Evolutionary conservation across 805 yeast genomes (phyloP).

Genomic region (Saccharomyces jurei): DNA sequence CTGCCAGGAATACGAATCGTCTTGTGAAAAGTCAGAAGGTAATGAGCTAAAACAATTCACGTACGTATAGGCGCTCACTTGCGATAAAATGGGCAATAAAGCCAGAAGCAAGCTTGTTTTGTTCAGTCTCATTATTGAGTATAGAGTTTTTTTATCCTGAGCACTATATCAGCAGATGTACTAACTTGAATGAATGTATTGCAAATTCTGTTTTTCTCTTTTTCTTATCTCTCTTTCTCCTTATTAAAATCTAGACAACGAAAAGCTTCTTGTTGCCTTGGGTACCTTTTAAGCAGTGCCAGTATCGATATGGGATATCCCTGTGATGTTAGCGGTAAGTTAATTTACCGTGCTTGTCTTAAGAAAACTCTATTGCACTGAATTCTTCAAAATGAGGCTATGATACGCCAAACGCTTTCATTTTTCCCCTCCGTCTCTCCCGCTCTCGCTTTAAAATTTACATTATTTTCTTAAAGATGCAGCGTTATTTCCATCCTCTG

Average conservation of each 20-base stretch:
- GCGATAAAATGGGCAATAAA: neutral
- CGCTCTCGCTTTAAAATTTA: neutral
- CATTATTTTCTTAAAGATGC: neutral
- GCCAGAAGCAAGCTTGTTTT: neutral
- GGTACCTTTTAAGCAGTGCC: neutral
- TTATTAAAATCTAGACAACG: neutral
- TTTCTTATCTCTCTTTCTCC: neutral
- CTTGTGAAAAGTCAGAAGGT: conserved; percentile 23
- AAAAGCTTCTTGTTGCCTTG: neutral
- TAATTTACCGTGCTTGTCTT: neutral
- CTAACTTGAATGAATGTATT: neutral
- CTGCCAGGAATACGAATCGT: conserved; percentile 21
- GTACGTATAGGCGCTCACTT: conserved; percentile 11
- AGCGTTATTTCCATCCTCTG: neutral
- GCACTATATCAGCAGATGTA: neutral
- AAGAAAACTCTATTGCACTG: neutral
- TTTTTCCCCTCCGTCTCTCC: neutral
- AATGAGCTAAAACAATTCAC: conserved; percentile 24
- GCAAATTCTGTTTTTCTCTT: neutral
- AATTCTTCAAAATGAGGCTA: neutral
- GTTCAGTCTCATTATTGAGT: neutral
- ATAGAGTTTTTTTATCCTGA: neutral
- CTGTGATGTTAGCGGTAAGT: neutral
- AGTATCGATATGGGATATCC: neutral
- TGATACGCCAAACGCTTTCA: neutral